A percentile compares a stretch with the other conserved stretches of the same genome.
phyloP scores from a whole-genome alignment of 2,329 filamentous ascomycete genomes.

The Pseudocercospora crystallina region DNA sequence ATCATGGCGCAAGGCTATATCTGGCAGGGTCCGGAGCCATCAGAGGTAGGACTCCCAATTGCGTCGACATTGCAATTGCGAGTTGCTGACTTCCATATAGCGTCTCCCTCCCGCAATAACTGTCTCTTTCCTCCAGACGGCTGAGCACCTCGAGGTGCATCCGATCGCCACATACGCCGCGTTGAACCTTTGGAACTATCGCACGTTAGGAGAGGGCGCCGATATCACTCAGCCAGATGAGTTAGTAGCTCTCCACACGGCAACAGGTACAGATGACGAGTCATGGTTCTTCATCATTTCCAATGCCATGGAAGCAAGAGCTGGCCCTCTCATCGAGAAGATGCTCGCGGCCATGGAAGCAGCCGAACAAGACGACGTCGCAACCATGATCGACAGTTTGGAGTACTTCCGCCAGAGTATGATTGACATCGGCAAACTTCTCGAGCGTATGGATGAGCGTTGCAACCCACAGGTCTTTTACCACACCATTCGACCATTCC shows the following conservation, averaged over 20 bases:
- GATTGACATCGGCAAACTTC: slow-evolving; percentile 41
- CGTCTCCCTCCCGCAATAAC: slow-evolving; percentile 76
- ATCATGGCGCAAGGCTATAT: slow-evolving; percentile 84
- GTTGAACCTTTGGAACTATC: slow-evolving; percentile 94
- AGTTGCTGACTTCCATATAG: slow-evolving; percentile 34
- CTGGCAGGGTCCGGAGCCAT: slow-evolving; percentile 76
- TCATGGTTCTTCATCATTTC: slow-evolving; percentile 71
- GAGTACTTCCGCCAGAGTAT: slow-evolving; percentile 43
- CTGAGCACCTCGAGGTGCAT: slow-evolving; percentile 72
- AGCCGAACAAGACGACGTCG: slow-evolving; percentile 38
- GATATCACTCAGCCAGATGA: slow-evolving; percentile 79
- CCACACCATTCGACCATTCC: slow-evolving; percentile 51
- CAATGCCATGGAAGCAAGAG: slow-evolving; percentile 53
- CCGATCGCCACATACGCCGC: slow-evolving; percentile 92
- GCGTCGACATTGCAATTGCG: not conserved
- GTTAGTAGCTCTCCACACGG: slow-evolving; percentile 78
- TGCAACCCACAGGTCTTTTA: slow-evolving; percentile 52
- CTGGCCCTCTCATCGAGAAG: slow-evolving; percentile 45
- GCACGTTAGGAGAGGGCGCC: slow-evolving; percentile 76
- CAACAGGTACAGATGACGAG: slow-evolving; percentile 90
- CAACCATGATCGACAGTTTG: slow-evolving; percentile 42
- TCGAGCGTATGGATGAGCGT: slow-evolving; percentile 54
- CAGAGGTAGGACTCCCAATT: slow-evolving; percentile 43
- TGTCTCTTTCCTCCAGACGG: slow-evolving; percentile 75
- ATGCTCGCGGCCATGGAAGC: slow-evolving; percentile 52